Evolutionary conservation across 2,329 filamentous ascomycete genomes (phyloP).

Genomic region (Blastomyces silverae): DNA sequence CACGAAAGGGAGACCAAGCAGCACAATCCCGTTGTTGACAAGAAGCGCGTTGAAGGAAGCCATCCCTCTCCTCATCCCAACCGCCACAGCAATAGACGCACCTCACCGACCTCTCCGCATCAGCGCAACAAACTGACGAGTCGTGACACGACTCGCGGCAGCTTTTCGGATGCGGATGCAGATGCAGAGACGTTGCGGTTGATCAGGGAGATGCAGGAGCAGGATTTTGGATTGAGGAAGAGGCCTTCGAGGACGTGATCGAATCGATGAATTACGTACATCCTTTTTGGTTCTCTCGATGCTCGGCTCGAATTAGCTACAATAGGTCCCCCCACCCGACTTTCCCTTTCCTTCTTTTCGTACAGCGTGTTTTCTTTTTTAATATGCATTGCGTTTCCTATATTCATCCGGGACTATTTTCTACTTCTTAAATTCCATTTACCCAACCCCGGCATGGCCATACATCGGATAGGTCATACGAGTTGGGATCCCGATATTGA

Average conservation of each 20-base stretch:
- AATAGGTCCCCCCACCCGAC: neutral
- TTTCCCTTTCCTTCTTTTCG: neutral
- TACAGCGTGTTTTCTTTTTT: neutral
- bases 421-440: neutral
- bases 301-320: neutral
- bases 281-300: neutral
- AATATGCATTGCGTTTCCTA: neutral
- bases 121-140: constrained; percentile 26
- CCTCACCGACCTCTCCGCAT: constrained; percentile 18
- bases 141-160: constrained; percentile 20
- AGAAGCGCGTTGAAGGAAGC: constrained; percentile 45
- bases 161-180: constrained; percentile 29
- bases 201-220: constrained; percentile 42
- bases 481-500: neutral
- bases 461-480: neutral
- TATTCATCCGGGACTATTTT: neutral
- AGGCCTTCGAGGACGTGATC: constrained; percentile 23
- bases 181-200: constrained; percentile 41
- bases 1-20: constrained; percentile 23
- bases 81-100: constrained; percentile 39
- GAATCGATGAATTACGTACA: neutral
- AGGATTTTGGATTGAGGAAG: constrained; percentile 41
- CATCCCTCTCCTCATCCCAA: constrained; percentile 34
- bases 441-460: neutral
- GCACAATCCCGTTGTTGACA: constrained; percentile 32